Percentiles rank a stretch among this genome's conserved stretches.
phyloP scores from a whole-genome alignment of 1,284 basidiomycete genomes.

The Heterobasidion irregulare region DNA sequence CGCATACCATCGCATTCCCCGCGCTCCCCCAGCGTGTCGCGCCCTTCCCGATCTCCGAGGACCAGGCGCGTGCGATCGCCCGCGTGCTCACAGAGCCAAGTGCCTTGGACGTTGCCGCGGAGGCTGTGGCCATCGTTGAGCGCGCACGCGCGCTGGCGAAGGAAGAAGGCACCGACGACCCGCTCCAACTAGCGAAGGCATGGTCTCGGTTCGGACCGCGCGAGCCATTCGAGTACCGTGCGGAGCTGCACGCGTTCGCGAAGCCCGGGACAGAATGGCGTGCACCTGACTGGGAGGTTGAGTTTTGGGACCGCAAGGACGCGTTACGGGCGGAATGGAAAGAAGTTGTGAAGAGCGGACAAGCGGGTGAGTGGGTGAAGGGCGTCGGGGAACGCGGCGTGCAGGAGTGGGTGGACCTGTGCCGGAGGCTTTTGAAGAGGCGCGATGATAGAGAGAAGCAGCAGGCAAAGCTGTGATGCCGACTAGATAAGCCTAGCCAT shows the following conservation, averaged over 20 bases:
- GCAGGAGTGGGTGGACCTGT: constrained; percentile 57
- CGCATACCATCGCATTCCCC: constrained; percentile 52
- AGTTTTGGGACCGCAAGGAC: constrained; percentile 42
- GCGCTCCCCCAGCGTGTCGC: constrained; percentile 47
- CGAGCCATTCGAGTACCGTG: constrained; percentile 65
- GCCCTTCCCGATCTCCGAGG: constrained; percentile 62
- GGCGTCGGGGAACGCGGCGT: constrained; percentile 49
- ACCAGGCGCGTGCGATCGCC: constrained; percentile 52
- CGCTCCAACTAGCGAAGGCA: constrained; percentile 33
- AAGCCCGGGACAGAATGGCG: constrained; percentile 23
- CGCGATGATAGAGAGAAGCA: constrained; percentile 16
- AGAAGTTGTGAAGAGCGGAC: constrained; percentile 43
- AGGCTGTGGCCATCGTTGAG: constrained; percentile 36
- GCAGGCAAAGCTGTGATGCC: not conserved
- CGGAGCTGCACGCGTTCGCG: constrained; percentile 44
- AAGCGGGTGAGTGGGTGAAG: constrained; percentile 48
- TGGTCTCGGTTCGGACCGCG: constrained; percentile 45
- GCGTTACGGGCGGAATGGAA: constrained; percentile 50
- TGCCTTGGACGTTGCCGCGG: constrained; percentile 37
- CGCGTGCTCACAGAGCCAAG: constrained; percentile 42
- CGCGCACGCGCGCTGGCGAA: constrained; percentile 34
- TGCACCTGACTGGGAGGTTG: constrained; percentile 48
- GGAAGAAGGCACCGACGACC: constrained; percentile 15
- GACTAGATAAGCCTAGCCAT: not conserved
- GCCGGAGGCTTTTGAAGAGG: constrained; percentile 36